Evolutionary conservation across 768 basidiomycete genomes (phyloP).

Genomic region (Lactarius sanguifluus): DNA sequence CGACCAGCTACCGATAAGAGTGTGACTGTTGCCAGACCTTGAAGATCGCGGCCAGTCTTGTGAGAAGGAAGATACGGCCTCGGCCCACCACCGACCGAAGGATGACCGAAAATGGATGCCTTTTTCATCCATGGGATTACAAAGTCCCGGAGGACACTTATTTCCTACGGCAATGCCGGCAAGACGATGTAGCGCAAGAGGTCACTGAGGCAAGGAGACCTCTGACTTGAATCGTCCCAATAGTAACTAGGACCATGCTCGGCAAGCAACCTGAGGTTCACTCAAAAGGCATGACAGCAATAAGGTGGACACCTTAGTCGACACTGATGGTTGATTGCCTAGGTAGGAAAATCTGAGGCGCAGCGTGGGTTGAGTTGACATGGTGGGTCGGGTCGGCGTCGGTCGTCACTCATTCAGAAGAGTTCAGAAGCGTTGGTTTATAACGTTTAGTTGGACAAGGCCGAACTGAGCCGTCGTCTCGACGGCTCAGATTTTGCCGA

Average conservation of each 20-base stretch:
- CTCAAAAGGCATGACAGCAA: neutral
- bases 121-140: neutral
- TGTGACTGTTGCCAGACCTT: neutral
- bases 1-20: neutral
- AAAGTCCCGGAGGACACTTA: neutral
- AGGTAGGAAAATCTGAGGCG: neutral
- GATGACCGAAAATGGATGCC: neutral
- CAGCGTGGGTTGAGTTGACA: neutral
- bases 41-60: neutral
- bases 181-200: neutral
- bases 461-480: conserved; percentile 8
- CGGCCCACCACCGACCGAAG: neutral
- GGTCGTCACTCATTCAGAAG: neutral
- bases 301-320: too few relatives aligned
- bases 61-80: conserved; percentile 1
- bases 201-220: neutral
- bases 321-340: neutral
- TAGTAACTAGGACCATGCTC: neutral
- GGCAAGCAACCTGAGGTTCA: neutral
- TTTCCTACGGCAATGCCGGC: neutral
- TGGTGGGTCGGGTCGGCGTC: neutral
- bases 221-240: neutral
- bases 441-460: neutral
- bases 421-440: neutral
- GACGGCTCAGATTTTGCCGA: neutral